Conservation (phyloP, 2,329 filamentous ascomycete genomes). For the Pseudogymnoascus sp. region DNA sequence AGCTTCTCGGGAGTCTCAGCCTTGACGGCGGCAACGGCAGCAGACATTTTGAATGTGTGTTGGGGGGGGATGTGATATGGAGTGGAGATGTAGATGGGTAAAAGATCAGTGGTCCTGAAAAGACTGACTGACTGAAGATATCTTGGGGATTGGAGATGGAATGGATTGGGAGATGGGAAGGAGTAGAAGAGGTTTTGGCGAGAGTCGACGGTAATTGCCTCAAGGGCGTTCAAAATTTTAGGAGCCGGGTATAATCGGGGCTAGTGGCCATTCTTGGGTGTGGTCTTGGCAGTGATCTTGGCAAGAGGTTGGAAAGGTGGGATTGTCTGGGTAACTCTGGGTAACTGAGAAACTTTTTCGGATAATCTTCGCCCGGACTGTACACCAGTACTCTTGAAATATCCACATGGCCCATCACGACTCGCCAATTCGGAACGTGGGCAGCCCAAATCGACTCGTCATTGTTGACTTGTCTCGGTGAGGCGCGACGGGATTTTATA, state of each 20-base stretch:
- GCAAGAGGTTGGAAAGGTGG: too few relatives aligned
- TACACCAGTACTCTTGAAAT: not conserved
- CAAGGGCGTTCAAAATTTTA: constrained; percentile 6
- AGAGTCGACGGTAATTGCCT: constrained; percentile 9
- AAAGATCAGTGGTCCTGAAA: constrained; percentile 5
- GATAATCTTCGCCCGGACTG: not conserved
- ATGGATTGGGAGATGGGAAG: not conserved
- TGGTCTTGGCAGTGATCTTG: too few relatives aligned
- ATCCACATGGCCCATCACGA: constrained; percentile 4
- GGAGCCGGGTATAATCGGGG: constrained; percentile 6
- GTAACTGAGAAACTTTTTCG: too few relatives aligned
- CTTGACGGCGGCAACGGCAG: not conserved
- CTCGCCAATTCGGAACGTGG: constrained; percentile 6
- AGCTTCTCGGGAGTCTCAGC: constrained; percentile 38
- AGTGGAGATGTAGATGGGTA: not conserved
- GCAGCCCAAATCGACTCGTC: not conserved
- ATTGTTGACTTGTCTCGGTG: constrained; percentile 6
- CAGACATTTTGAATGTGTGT: not conserved
- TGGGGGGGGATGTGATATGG: not conserved
- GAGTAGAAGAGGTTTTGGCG: constrained; percentile 10
- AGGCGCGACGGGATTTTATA: not conserved
- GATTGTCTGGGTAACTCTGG: too few relatives aligned
- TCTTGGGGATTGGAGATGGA: not conserved
- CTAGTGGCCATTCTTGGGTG: not conserved
- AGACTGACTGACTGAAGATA: constrained; percentile 1